Evolutionary conservation across 345 rosid species (phyloP).

Genomic region (Aquilaria sinensis): DNA sequence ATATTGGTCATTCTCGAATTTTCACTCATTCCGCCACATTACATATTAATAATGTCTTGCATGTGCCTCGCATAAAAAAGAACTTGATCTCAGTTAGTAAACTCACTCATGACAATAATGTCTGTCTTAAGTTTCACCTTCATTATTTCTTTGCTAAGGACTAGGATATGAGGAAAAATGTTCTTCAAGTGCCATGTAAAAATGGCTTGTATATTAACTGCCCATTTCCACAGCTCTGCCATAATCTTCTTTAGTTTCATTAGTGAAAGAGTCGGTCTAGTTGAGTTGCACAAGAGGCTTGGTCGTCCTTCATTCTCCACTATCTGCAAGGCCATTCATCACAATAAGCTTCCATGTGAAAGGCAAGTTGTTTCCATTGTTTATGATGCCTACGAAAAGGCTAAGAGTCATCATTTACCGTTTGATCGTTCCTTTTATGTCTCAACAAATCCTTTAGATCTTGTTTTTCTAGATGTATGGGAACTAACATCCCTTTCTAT

Average conservation of each 20-base stretch:
- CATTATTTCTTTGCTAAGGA: conserved; percentile 2
- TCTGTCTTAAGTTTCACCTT: conserved; percentile 2
- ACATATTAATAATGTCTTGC: too few relatives aligned
- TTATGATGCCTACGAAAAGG: background rate
- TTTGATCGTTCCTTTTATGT: background rate
- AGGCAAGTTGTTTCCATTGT: too few relatives aligned
- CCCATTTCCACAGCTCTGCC: background rate
- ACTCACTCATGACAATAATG: background rate
- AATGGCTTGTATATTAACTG: background rate
- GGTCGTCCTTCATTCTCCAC: background rate
- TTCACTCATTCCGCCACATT: too few relatives aligned
- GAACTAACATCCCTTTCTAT: too few relatives aligned
- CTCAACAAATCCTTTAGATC: background rate
- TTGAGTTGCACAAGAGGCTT: background rate
- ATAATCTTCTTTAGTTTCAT: background rate
- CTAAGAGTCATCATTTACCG: background rate
- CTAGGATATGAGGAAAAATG: background rate
- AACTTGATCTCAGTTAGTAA: conserved; percentile 2
- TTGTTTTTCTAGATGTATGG: background rate
- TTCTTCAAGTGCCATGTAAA: background rate
- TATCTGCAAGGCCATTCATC: background rate
- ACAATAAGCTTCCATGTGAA: background rate
- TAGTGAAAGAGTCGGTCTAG: background rate
- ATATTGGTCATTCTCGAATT: too few relatives aligned
- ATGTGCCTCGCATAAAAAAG: too few relatives aligned